Conservation (phyloP, 495 filamentous ascomycete species). For the Penicillium lividum region DNA sequence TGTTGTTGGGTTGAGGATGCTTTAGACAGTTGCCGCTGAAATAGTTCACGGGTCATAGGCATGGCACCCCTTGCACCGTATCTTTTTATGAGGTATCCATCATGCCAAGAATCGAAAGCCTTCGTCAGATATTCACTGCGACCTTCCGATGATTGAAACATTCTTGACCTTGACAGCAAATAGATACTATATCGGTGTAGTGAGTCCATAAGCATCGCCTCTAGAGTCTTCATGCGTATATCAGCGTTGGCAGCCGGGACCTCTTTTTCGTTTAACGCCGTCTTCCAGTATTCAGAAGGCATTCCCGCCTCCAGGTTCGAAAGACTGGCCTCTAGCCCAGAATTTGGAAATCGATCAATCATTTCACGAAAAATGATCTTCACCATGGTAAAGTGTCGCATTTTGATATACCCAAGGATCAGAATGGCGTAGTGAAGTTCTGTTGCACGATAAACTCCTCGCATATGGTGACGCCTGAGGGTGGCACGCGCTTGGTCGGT, state of each 20-base stretch:
- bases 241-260: conserved; percentile 5
- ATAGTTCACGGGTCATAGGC: conserved; percentile 54
- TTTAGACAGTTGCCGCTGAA: conserved; percentile 46
- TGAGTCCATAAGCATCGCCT: conserved; percentile 1
- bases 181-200: conserved; percentile 31
- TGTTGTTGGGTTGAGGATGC: not conserved
- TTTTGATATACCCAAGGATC: conserved; percentile 62
- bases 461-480: conserved; percentile 58
- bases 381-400: conserved; percentile 51
- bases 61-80: conserved; percentile 59
- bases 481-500: conserved; percentile 67
- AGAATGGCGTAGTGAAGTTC: conserved; percentile 76
- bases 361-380: conserved; percentile 56
- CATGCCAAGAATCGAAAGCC: conserved; percentile 49
- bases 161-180: conserved; percentile 27
- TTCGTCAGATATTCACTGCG: conserved; percentile 26
- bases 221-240: not conserved
- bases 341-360: conserved; percentile 43
- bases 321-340: conserved; percentile 46
- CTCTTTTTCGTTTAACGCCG: conserved; percentile 12
- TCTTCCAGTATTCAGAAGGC: conserved; percentile 29
- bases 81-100: conserved; percentile 61
- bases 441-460: conserved; percentile 57
- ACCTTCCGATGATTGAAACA: conserved; percentile 19
- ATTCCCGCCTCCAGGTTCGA: conserved; percentile 47